Evolutionary conservation across 805 yeast species (phyloP), one percentile per base, ranked within the genome.

Genomic region (Kodamaea restingae): DNA sequence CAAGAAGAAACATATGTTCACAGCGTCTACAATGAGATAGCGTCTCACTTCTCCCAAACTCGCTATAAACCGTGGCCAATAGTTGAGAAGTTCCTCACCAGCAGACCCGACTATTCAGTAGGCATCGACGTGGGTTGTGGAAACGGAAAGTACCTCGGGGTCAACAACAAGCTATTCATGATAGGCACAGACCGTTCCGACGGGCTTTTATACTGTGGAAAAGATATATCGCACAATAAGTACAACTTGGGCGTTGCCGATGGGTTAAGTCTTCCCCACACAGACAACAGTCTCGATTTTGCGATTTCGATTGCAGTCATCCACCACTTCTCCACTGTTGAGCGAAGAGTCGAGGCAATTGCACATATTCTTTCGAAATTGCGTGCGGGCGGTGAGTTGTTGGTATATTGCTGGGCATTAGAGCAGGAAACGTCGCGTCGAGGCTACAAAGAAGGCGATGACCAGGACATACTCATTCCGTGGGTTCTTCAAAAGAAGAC

Each of bases 91-190:
- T 93, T 84, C 54, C 61, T 93, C 32, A 54, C 50, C 8, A 49
- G 60, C 1, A 75, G 76, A 50, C 43, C 56, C 0, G 63, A 64
- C 4, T 83, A 87, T 31, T 63, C 81, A 1, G 45, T 91, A 0
- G 98, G 98, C 1, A 70, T 88, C 20, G 98, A 93, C 63, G 87
- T 91, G 15, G 98, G 98, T 0, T 91, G 98, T 60, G 98, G 98
- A 3, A 93, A 93, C 58, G 98, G 98, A 2, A 93, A 93, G 56
- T 93, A 93, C 56, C 59, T 91, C 29, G 75, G 74, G 2, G 74
- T 88, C 9, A 90, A 91, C 58, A 67, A 73, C 7, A 71, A 83
- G 32, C 58, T 91, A 3, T 81, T 59, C 52, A 71, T 90, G 20
- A 58, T 91, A 12, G 98, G 96, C 28, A 78, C 72, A 39, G 91